phyloP scores from a whole-genome alignment of 2,329 filamentous ascomycete genomes.

The Curvularia sp. region DNA sequence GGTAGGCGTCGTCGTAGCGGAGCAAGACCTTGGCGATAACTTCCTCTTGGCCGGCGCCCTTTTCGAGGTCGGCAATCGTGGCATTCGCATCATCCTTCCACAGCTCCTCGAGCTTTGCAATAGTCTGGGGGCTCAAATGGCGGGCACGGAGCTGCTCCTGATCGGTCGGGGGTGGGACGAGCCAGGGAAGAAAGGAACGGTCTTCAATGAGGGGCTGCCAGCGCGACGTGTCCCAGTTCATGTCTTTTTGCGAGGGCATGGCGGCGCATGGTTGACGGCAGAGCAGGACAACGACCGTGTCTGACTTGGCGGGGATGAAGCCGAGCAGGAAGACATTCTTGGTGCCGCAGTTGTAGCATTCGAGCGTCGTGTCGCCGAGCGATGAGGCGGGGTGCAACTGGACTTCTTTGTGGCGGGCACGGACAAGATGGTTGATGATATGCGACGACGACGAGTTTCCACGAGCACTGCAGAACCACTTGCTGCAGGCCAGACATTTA shows the following conservation, averaged over 20 bases:
- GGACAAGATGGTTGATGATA: slow-evolving; percentile 97
- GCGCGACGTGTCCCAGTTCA: slow-evolving; percentile 98
- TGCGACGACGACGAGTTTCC: slow-evolving; percentile 97
- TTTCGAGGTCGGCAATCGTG: slow-evolving; percentile 90
- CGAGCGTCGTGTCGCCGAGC: slow-evolving; percentile 92
- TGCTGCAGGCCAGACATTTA: slow-evolving; percentile 93
- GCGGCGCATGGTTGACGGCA: slow-evolving; percentile 96
- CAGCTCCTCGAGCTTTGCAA: slow-evolving; percentile 94
- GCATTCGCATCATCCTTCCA: slow-evolving; percentile 95
- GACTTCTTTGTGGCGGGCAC: slow-evolving; percentile 97
- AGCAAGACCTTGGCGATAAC: slow-evolving; percentile 91
- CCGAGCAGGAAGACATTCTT: slow-evolving; percentile 98
- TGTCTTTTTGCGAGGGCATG: slow-evolving; percentile 95
- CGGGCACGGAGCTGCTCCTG: slow-evolving; percentile 94
- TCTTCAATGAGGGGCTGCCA: slow-evolving; percentile 99
- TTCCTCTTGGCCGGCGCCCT: slow-evolving; percentile 89
- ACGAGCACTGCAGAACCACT: slow-evolving; percentile 98
- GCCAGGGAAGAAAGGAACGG: slow-evolving; percentile 92
- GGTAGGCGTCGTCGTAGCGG: slow-evolving; percentile 95
- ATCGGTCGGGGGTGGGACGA: slow-evolving; percentile 86
- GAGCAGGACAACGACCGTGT: slow-evolving; percentile 94
- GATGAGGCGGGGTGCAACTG: slow-evolving; percentile 93
- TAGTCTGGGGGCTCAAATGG: slow-evolving; percentile 91
- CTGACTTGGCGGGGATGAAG: slow-evolving; percentile 98
- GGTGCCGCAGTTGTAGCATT: slow-evolving; percentile 99